Conservation (phyloP, 257 asterid genomes). For the Henckelia pumila region DNA sequence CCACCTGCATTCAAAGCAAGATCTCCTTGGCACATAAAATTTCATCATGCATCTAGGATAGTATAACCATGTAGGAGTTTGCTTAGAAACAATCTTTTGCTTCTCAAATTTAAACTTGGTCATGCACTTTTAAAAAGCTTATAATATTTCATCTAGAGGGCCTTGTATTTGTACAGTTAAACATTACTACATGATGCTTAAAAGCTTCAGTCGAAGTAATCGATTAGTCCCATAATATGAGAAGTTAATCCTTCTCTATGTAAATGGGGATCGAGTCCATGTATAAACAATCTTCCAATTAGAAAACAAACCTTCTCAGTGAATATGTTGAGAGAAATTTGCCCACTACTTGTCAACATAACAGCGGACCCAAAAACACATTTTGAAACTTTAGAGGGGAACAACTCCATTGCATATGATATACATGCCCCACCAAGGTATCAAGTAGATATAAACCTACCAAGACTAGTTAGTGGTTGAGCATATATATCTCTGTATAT, state of each 20-base stretch:
- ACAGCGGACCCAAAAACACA: constrained; percentile 87
- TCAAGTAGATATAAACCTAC: no score
- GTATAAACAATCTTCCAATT: constrained; percentile 12
- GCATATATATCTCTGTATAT: no score
- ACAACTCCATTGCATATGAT: constrained; percentile 85
- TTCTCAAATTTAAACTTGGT: not conserved
- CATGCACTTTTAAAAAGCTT: not conserved
- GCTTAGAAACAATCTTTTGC: not conserved
- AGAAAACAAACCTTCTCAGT: constrained; percentile 57
- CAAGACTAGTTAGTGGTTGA: no score
- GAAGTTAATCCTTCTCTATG: constrained; percentile 8
- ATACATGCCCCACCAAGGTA: constrained; percentile 84
- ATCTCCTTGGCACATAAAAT: not conserved
- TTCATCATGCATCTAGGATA: not conserved
- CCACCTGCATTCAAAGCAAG: constrained; percentile 53
- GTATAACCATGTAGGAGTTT: constrained; percentile 9
- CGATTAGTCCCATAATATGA: constrained; percentile 2
- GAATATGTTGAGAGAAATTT: constrained; percentile 81
- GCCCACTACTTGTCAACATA: constrained; percentile 88
- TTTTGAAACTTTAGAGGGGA: constrained; percentile 68
- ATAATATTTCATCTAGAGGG: constrained; percentile 11
- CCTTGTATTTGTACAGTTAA: not conserved
- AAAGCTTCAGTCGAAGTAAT: constrained; percentile 1
- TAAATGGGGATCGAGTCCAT: not conserved
- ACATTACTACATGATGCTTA: constrained; percentile 1